Evolutionary conservation across 2,329 filamentous ascomycete species (phyloP).

Genomic region (Aspergillus sp.): DNA sequence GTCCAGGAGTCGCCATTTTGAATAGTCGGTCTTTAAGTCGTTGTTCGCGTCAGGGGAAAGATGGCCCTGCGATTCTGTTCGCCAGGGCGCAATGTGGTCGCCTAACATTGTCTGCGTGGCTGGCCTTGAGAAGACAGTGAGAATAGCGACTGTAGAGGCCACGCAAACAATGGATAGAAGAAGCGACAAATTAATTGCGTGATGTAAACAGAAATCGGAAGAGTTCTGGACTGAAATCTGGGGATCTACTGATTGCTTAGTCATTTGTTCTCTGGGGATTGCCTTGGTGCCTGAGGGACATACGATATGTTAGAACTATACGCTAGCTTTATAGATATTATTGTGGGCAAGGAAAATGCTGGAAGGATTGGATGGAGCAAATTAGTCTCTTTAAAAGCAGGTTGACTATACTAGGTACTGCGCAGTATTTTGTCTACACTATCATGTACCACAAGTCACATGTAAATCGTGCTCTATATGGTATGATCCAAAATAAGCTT

Average conservation of each 20-base stretch:
- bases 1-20: conserved; percentile 80
- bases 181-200: neutral
- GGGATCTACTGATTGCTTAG: conserved; percentile 3
- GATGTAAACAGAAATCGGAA: neutral
- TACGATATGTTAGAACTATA: neutral
- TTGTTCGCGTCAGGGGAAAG: conserved; percentile 34
- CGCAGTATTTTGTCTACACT: too few species aligned
- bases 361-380: neutral
- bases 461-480: too few species aligned
- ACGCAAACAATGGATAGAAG: neutral
- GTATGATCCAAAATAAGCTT: too few species aligned
- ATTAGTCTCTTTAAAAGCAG: too few species aligned
- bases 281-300: neutral
- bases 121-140: neutral
- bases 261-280: neutral
- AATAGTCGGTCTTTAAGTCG: conserved; percentile 67
- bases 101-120: conserved; percentile 20
- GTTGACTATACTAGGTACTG: too few species aligned
- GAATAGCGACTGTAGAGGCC: neutral
- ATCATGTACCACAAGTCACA: too few species aligned
- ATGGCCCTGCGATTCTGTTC: conserved; percentile 35
- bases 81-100: conserved; percentile 36
- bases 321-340: neutral
- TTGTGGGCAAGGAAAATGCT: neutral
- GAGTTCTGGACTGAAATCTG: neutral